Evolutionary conservation across 2,329 filamentous ascomycete genomes (phyloP).

Genomic region (Claviceps pazoutovae): DNA sequence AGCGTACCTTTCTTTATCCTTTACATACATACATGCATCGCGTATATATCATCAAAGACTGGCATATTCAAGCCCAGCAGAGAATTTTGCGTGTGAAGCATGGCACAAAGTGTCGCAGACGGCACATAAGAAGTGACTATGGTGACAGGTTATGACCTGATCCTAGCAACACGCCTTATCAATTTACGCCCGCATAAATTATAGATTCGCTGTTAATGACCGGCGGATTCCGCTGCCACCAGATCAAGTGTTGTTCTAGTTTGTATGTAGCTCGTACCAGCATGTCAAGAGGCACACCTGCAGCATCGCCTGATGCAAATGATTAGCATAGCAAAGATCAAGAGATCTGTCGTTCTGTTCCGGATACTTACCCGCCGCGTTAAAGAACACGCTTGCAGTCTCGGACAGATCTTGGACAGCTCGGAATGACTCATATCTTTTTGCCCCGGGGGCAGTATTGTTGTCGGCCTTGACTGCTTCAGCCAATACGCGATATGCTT

Average conservation of each 20-base stretch:
- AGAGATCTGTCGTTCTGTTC: no score
- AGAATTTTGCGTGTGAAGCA: background rate
- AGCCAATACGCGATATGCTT: conserved; percentile 10
- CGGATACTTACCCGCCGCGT: conserved; percentile 16
- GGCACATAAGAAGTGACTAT: background rate
- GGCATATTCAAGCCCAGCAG: background rate
- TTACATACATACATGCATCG: no score
- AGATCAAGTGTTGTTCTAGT: conserved; percentile 21
- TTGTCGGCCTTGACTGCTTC: conserved; percentile 7
- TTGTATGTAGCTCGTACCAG: conserved; percentile 24
- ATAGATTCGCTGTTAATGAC: background rate
- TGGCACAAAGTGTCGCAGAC: background rate
- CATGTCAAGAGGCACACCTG: conserved; percentile 21
- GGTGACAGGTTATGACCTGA: no score
- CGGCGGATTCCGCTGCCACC: conserved; percentile 17
- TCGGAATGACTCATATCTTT: conserved; percentile 19
- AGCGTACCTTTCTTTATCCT: no score
- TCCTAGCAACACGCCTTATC: no score
- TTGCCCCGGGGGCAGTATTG: background rate
- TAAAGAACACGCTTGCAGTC: conserved; percentile 18
- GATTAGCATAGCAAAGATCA: background rate
- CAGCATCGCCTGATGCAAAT: conserved; percentile 14
- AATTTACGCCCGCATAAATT: no score
- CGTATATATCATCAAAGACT: no score
- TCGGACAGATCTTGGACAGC: conserved; percentile 18